Evolutionary conservation across 129 eudicot species (phyloP).

Genomic region (Silybum marianum): DNA sequence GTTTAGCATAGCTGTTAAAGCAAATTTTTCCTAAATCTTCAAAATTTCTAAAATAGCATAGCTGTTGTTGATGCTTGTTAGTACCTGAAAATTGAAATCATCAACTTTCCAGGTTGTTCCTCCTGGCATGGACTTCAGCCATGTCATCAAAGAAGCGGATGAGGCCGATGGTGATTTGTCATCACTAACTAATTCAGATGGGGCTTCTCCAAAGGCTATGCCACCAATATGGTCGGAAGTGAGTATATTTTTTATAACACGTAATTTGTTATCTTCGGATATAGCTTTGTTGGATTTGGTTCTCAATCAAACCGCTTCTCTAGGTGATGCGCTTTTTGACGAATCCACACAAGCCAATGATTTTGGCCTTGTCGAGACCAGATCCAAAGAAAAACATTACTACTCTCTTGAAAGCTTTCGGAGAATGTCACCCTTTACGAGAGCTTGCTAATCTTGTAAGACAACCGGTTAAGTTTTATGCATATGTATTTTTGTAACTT

Average conservation of each 20-base stretch:
- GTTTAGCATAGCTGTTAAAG: too few relatives aligned
- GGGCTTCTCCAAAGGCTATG: conserved; percentile 70
- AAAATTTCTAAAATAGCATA: too few relatives aligned
- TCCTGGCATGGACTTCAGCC: conserved; percentile 97
- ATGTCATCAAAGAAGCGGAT: conserved; percentile 68
- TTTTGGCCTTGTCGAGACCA: conserved; percentile 87
- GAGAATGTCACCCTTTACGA: conserved; percentile 85
- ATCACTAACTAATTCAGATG: conserved; percentile 54
- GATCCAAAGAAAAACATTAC: conserved; percentile 93
- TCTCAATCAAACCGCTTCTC: neutral
- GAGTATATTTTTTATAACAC: conserved; percentile 23
- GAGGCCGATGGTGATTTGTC: conserved; percentile 63
- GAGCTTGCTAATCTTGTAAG: conserved; percentile 96
- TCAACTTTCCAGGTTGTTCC: conserved; percentile 68
- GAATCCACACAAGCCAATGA: conserved; percentile 96
- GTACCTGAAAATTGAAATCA: neutral
- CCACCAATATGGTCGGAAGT: conserved; percentile 89
- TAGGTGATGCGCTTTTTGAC: conserved; percentile 93
- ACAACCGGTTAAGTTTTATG: conserved; percentile 6
- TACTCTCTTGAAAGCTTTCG: conserved; percentile 88
- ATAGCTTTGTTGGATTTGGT: neutral
- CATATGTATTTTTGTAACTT: conserved; percentile 1
- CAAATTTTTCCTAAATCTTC: too few relatives aligned
- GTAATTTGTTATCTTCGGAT: neutral
- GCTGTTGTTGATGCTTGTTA: too few relatives aligned